Base-by-base conservation (phyloP, 345 rosid species). In the Acer negundo region DNA sequence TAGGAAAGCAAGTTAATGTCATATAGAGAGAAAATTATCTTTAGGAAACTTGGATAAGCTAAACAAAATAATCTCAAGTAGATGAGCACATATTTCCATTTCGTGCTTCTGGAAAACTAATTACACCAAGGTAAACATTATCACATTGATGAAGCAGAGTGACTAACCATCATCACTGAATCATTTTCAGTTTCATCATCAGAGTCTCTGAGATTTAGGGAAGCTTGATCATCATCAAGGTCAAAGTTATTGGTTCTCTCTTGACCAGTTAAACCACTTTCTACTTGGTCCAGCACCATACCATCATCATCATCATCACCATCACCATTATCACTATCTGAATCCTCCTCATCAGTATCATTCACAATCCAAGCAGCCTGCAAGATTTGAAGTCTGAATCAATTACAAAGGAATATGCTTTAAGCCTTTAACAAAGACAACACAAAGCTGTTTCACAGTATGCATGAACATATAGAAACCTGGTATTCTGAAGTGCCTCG, bases 341-440 rank as follows among this genome's bases (percentile, higher is more conserved):
- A 90, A 82, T 73, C 89, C 70, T 90, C 97, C 62, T 74, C 96
- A 77, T 92, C 97, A 56, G 85, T 65, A 55, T 84, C 93, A 80
- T 95, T 97, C 61, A 92, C 74, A 80, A 95, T 95, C 98, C 99
- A 95, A 78, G 98, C 95, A 86, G 98, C 99, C 99, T 95, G 89
- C 76, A 83, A 75, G 70, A 70, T 28, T 49, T 61, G 20, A 44
- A 65, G 42, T 19, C 8, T 12, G 9, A 63, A 61, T 61, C 58
- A 49, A 62, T 70, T 46, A n/a, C 26, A n/a, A 62, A 12, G 51
- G 65, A 40, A 77, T n/a, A 23, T 9, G 20, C 55, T 24, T 66
- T 1, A 35, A 35, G 38, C 38, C 38, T 35, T 35, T 35, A 40
- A 31, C 11, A 66, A 46, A 44, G 40, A n/a, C 19, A 58, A 31